Evolutionary conservation across 2,329 filamentous ascomycete species (phyloP), one percentile per base, ranked within the genome.

Genomic region (Ophiostoma populinum): DNA sequence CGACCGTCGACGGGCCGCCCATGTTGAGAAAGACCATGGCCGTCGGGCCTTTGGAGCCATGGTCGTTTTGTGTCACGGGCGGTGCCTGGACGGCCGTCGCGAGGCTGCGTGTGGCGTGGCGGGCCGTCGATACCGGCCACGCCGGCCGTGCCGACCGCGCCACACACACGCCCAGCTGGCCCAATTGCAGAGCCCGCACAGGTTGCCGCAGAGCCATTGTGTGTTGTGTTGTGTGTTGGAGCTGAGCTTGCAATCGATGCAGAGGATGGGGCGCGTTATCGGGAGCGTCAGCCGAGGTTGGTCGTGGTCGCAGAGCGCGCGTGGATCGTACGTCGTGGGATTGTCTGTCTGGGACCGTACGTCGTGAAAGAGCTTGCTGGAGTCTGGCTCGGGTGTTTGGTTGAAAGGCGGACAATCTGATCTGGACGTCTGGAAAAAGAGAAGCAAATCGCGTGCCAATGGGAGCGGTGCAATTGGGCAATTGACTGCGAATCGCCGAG

Each of bases 1-100:
- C 71, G 5, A 78, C 80, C 4, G 80, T 93, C 1, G 82, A 80
- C 3, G 90, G 90, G 0, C 90, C 90, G 40, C 90, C 90, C 90
- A 98, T 98, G 58, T 98, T 98, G 60, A 98, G 72, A 51, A 98
- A 94, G 11, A 98, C 90, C 74, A 98, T 95, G 28, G 90, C 90
- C 5, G 90, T 98, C 7, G 86, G 85, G 0, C 87, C 87, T 51
- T 81, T 46, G 27, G 66, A 68, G 10, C 67, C 70, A 1, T 70
- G 70, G 6, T 69, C 64, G 65, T 83, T 67, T 54, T 92, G 82
- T 0, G 80, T 86, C 16, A 90, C 82, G 7, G 82, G 80, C 9
- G 80, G 79, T 5, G 71, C 73, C 13, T 35, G 36, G 6, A 29
- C 34, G 9, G 66, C 62, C 11, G 73, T 78, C 20, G 76, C 77